phyloP scores from a whole-genome alignment of 257 asterid genomes.

The Solanum ossicruentum region DNA sequence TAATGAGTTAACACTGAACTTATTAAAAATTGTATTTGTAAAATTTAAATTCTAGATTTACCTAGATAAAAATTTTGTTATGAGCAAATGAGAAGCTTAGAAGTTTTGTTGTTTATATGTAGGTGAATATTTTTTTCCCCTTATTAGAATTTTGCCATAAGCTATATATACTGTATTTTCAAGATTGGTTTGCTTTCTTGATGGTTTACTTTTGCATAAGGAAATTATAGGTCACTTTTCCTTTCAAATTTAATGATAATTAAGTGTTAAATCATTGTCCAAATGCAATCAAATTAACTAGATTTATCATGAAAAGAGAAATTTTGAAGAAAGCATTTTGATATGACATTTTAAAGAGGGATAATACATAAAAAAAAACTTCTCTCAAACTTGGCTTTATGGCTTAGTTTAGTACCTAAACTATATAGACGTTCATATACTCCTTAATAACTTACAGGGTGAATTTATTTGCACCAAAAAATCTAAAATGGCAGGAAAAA shows the following conservation, averaged over 20 bases:
- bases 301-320: background rate
- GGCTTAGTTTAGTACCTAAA: no score
- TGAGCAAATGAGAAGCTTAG: background rate
- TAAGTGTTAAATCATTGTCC: background rate
- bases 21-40: no score
- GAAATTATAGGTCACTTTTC: background rate
- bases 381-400: no score
- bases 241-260: background rate
- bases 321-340: background rate
- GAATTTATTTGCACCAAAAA: no score
- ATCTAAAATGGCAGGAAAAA: no score
- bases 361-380: no score
- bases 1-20: background rate
- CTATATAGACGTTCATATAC: no score
- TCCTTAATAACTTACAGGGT: no score
- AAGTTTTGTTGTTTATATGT: background rate
- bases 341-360: no score
- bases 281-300: background rate
- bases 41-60: no score
- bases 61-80: background rate
- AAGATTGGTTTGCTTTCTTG: background rate
- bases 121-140: background rate
- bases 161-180: background rate
- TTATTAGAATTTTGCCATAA: background rate
- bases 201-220: background rate